phyloP scores from a whole-genome alignment of 2,329 filamentous ascomycete species.

The Knufia fluminis region DNA sequence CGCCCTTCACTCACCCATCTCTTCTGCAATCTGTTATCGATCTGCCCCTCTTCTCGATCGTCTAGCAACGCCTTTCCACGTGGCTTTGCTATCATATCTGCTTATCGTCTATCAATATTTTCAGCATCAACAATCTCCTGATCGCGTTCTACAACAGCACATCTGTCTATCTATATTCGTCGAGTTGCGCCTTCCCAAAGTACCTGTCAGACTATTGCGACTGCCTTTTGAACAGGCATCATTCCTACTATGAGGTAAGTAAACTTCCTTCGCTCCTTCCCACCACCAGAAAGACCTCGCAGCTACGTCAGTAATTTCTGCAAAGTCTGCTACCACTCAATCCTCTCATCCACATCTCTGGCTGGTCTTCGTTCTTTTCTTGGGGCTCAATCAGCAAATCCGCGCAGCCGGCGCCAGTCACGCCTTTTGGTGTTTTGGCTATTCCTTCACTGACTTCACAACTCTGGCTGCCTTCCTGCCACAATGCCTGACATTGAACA shows the following conservation, averaged over 20 bases:
- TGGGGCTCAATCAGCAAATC: neutral
- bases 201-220: neutral
- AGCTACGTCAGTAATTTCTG: neutral
- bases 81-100: neutral
- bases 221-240: neutral
- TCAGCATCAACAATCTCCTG: neutral
- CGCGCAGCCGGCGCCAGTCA: slow-evolving; percentile 6
- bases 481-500: slow-evolving; percentile 8
- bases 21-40: neutral
- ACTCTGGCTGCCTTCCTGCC: neutral
- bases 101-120: neutral
- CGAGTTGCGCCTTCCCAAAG: neutral
- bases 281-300: neutral
- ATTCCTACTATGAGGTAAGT: neutral
- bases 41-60: neutral
- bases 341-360: slow-evolving; percentile 2
- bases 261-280: neutral
- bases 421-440: slow-evolving; percentile 8
- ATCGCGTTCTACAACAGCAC: neutral
- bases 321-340: neutral
- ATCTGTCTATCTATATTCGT: neutral
- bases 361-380: slow-evolving; percentile 3
- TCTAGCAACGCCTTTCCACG: neutral
- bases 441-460: slow-evolving; percentile 4
- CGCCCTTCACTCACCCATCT: neutral